Evolutionary conservation across 176 grass and related monocot species (phyloP), one percentile per base, ranked within the genome.

Genomic region (Puccinellia tenuiflora): DNA sequence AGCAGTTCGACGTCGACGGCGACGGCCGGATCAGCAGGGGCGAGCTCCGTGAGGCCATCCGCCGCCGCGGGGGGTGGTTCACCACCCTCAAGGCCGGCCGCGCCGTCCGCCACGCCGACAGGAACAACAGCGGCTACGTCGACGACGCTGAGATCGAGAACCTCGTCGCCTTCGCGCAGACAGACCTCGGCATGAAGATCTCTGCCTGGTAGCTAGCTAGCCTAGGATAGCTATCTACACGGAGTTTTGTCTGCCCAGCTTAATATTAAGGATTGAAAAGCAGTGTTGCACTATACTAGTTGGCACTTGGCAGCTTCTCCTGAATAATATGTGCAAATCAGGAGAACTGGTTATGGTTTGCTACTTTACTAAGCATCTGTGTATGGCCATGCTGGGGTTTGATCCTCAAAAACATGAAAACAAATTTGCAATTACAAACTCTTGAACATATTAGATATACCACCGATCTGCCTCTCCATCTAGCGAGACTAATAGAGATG

Each of bases 1-100:
- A 88, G 84, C 79, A 90, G 59, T 89, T 94, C 34, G 92, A 92
- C 68, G 34, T 61, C 13, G 76, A 94, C 80, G 39, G 82, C 39
- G 91, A 94, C 54, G 91, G 87, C 28, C 62, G 71, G 54, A 91
- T 97, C 51, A 94, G 94, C 75, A 65, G 60, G 62, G 28, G 43
- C 6, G 89, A 97, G 79, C 91, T 97, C n/a, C 55, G 71, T 14
- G 68, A 91, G 84, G 94, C 88, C 33, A 70, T 94, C 31, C 87
- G 79, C 24, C 83, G 82, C 76, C 78, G 75, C 26, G 88, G 86
- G 4, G 68, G 61, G 16, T 55, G 86, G 77, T 85, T 87, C 24
- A 26, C 87, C 69, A 43, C 70, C 24, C 75, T 79, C 60, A 91
- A 24, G 64, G 84, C 86, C 39, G 33, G 57, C 2, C 78, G 83